phyloP scores from a whole-genome alignment of 768 basidiomycete species.

The Tubosaeta brunneosetosa region DNA sequence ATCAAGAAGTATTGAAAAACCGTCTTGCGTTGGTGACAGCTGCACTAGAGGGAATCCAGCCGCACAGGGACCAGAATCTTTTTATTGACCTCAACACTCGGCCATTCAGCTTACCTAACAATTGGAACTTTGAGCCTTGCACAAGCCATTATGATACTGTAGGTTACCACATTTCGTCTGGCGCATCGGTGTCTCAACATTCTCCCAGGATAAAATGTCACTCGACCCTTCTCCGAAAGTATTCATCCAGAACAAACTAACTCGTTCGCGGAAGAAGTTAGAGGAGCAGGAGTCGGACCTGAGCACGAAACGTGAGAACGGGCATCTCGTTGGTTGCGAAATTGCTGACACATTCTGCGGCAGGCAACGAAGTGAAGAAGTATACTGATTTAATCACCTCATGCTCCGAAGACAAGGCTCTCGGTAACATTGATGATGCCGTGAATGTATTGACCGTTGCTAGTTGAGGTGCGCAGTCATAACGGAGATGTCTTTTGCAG shows the following conservation, averaged over 20 bases:
- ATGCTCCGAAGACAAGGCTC: constrained; percentile 42
- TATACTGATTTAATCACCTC: constrained; percentile 42
- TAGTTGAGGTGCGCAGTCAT: not conserved
- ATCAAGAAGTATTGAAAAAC: constrained; percentile 55
- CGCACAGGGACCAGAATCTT: constrained; percentile 59
- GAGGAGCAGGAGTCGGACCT: constrained; percentile 56
- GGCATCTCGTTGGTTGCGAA: not conserved
- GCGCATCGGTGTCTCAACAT: not conserved
- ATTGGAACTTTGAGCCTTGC: constrained; percentile 77
- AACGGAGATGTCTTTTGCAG: constrained; percentile 33
- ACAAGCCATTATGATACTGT: constrained; percentile 72
- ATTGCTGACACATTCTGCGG: constrained; percentile 4
- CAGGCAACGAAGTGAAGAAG: constrained; percentile 55
- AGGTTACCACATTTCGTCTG: constrained; percentile 19
- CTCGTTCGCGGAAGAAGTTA: constrained; percentile 55
- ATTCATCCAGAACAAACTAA: constrained; percentile 75
- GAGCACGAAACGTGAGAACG: constrained; percentile 53
- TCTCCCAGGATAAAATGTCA: constrained; percentile 41
- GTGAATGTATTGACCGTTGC: constrained; percentile 16
- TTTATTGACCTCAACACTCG: constrained; percentile 71
- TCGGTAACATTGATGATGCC: constrained; percentile 49
- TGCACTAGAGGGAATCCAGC: constrained; percentile 49
- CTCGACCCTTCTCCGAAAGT: constrained; percentile 69
- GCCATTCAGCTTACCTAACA: constrained; percentile 56
- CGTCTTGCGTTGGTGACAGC: constrained; percentile 44